Evolutionary conservation across 192 early-diverging fungal species (phyloP), one percentile per base, ranked within the genome.

Genomic region (Mortierella antarctica): DNA sequence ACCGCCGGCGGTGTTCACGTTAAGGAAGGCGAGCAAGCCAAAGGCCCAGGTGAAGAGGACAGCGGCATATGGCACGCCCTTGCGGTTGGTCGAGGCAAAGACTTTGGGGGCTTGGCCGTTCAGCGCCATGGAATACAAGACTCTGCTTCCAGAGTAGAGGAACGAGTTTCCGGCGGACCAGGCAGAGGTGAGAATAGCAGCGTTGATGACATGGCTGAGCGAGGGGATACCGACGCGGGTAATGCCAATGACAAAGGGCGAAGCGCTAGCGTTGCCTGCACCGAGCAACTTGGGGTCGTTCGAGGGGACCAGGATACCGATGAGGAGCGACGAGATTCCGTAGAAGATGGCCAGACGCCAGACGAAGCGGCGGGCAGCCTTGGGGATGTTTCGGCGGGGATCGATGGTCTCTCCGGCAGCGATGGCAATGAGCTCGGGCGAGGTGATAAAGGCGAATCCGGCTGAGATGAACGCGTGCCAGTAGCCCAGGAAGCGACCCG

Each of bases 281-380:
- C 57, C 62, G 55, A 31, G 42, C 15, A 90, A 75, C 17, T 48
- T 56, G 5, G 71, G 70, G 69, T 90, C 87, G 50, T 70, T 62
- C 65, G 62, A 76, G 56, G 88, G 86, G 55, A 91, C 83, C 65
- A 88, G 82, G 21, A 90, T 63, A 52, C 91, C 91, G 50, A 92
- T 87, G 57, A 92, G 50, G 62, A 92, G 86, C 52, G 89, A 83
- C 46, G 86, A 81, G 55, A 72, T 12, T 41, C 89, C 56, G 82
- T 90, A 92, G 76, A 92, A 92, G 31, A 92, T 31, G 18, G 83
- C 55, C 64, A 92, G 87, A 64, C 91, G 80, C 80, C 83, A 88
- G 63, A 89, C 90, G 23, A 82, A 71, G 60, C 67, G 67, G 13
- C 67, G 66, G 57, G 74, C 63, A 40, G 73, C 84, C 67, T 84